Conservation (phyloP, 1,284 basidiomycete species). For the Cryptococcus wingfieldii region DNA sequence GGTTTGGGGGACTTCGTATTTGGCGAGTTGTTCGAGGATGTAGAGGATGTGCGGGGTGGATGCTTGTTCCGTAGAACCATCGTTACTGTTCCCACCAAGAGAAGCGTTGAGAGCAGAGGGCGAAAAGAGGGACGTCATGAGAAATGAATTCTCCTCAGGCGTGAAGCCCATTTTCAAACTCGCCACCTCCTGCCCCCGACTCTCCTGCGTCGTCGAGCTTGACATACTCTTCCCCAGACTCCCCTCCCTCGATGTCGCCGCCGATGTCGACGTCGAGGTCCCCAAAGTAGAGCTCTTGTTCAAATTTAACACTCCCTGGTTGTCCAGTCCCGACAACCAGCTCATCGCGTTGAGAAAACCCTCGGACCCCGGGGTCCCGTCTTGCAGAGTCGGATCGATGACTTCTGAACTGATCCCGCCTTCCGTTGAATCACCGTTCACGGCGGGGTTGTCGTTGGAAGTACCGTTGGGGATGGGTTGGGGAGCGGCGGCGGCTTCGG, state of each 20-base stretch:
- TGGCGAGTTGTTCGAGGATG: constrained; percentile 37
- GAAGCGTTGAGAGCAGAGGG: constrained; percentile 18
- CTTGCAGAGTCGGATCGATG: constrained; percentile 9
- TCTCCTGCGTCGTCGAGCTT: not conserved
- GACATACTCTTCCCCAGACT: not conserved
- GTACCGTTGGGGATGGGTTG: too few species aligned
- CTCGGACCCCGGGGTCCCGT: not conserved
- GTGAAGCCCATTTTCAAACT: not conserved
- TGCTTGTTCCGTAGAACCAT: constrained; percentile 5
- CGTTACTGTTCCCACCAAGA: constrained; percentile 1
- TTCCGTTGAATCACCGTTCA: not conserved
- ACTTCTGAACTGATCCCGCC: not conserved
- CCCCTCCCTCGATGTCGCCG: too few species aligned
- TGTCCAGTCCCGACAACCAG: constrained; percentile 32
- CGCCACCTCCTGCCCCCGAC: too few species aligned
- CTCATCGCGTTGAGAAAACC: constrained; percentile 41
- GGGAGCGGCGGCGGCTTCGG: too few species aligned
- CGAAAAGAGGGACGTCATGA: constrained; percentile 34
- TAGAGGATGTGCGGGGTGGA: constrained; percentile 21
- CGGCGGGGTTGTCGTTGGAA: not conserved
- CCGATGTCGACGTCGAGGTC: not conserved
- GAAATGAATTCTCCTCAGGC: constrained; percentile 18
- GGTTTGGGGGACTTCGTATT: constrained; percentile 40
- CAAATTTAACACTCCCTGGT: constrained; percentile 14
- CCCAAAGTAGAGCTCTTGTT: constrained; percentile 1